Percentiles rank a stretch among this genome's conserved stretches.
Conservation (phyloP, 306 rosid genomes). For the Psophocarpus tetragonolobus region DNA sequence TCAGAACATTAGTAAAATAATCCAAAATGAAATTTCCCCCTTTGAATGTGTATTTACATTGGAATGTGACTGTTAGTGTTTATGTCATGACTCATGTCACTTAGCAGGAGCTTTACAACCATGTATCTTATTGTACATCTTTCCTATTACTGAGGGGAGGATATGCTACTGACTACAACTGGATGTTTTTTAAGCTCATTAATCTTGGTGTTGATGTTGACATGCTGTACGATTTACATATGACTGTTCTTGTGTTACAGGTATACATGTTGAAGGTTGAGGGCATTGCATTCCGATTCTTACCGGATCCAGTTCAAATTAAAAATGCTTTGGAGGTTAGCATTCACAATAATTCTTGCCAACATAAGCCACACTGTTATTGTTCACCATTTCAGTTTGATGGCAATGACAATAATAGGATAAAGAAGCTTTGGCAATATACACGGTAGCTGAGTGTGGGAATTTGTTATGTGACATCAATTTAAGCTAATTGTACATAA, state of each 20-base stretch:
- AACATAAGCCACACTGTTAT: neutral
- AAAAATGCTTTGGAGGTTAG: conserved; percentile 91
- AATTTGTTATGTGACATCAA: conserved; percentile 1
- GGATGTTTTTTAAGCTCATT: neutral
- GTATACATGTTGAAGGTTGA: conserved; percentile 97
- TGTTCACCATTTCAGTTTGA: neutral
- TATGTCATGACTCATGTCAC: neutral
- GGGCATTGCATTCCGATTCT: conserved; percentile 94
- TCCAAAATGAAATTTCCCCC: neutral
- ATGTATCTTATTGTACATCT: neutral
- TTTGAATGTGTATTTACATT: neutral
- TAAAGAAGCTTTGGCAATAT: conserved; percentile 10
- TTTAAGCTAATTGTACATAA: conserved; percentile 6
- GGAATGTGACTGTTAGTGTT: neutral
- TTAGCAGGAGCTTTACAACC: neutral
- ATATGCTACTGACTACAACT: neutral
- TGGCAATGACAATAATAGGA: neutral
- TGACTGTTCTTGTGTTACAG: conserved; percentile 41
- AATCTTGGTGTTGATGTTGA: neutral
- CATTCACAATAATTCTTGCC: conserved; percentile 17
- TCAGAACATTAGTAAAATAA: neutral
- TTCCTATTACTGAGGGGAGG: neutral
- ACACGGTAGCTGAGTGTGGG: neutral
- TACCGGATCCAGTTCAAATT: conserved; percentile 94
- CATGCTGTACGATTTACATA: neutral